These are phyloP conservation scores for Poteriospumella lacustris DNA, from an alignment of 108 stramenopile genomes.

Conservation along the genomic window DNA sequence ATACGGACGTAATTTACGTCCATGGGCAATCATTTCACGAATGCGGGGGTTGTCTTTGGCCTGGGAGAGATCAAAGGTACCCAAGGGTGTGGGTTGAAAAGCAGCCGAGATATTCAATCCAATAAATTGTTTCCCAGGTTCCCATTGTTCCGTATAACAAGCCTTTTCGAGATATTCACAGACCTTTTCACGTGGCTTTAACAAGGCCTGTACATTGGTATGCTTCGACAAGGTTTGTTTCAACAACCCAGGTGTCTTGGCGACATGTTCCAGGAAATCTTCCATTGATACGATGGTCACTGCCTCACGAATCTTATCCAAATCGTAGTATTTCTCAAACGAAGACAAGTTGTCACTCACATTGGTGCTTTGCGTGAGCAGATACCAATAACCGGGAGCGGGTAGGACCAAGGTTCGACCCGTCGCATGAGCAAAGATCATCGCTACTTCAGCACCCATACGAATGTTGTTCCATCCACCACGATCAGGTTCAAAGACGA, in stretches of 20 bases:
- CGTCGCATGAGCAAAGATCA: slow-evolving; percentile 23
- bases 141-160: not conserved
- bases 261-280: not conserved
- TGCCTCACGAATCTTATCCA: slow-evolving; percentile 1
- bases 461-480: slow-evolving; percentile 30
- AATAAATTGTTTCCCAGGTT: not conserved
- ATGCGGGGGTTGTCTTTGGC: too few relatives aligned
- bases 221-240: not conserved
- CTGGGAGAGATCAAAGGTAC: not conserved
- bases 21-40: not conserved
- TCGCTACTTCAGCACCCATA: slow-evolving; percentile 15
- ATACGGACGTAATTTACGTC: not conserved
- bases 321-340: slow-evolving; percentile 22
- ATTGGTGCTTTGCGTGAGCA: not conserved
- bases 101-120: too few relatives aligned
- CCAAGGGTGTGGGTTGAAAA: not conserved
- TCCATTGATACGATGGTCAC: slow-evolving; percentile 11
- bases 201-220: not conserved
- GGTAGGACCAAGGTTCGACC: slow-evolving; percentile 19
- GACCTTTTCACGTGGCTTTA: not conserved
- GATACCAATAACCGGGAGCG: not conserved
- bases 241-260: not conserved
- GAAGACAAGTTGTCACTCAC: not conserved
- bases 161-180: slow-evolving; percentile 18
- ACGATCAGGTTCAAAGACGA: slow-evolving; percentile 24